Conservation (phyloP, 345 rosid genomes). For the sweet orange (Citrus sinensis) region DNA sequence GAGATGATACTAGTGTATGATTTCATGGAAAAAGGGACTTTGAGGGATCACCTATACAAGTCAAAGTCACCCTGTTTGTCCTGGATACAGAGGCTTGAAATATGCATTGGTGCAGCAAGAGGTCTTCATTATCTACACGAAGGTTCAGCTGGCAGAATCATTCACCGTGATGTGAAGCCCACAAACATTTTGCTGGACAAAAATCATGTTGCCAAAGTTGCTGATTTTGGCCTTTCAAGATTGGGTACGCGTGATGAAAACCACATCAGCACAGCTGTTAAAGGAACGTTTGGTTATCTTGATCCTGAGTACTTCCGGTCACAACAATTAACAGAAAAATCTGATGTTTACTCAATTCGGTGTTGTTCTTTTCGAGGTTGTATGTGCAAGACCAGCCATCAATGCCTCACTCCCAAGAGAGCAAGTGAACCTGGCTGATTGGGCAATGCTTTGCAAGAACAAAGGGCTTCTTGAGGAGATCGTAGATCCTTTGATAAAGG, state of each 20-base stretch:
- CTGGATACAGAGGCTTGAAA: not conserved
- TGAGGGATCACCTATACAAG: not conserved
- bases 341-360: constrained; percentile 35
- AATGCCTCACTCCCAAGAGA: not conserved
- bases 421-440: constrained; percentile 12
- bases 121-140: not conserved
- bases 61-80: not conserved
- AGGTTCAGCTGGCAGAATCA: not conserved
- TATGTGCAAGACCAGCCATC: constrained; percentile 21
- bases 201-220: not conserved
- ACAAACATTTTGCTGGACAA: not conserved
- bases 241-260: no score
- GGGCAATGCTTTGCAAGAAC: constrained; percentile 7
- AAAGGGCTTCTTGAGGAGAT: constrained; percentile 19
- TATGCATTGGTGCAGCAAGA: not conserved
- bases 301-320: constrained; percentile 28
- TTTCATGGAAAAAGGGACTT: not conserved
- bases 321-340: constrained; percentile 31
- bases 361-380: constrained; percentile 24
- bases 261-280: constrained; percentile 29
- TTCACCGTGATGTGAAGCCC: not conserved
- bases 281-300: constrained; percentile 28
- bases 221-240: not conserved
- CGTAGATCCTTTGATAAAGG: constrained; percentile 18
- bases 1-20: not conserved